Percentiles rank a stretch among this genome's conserved stretches.
These are phyloP conservation scores for Trichoderma endophyticum DNA, from an alignment of 2,329 filamentous ascomycete genomes.

Conservation along the genomic window DNA sequence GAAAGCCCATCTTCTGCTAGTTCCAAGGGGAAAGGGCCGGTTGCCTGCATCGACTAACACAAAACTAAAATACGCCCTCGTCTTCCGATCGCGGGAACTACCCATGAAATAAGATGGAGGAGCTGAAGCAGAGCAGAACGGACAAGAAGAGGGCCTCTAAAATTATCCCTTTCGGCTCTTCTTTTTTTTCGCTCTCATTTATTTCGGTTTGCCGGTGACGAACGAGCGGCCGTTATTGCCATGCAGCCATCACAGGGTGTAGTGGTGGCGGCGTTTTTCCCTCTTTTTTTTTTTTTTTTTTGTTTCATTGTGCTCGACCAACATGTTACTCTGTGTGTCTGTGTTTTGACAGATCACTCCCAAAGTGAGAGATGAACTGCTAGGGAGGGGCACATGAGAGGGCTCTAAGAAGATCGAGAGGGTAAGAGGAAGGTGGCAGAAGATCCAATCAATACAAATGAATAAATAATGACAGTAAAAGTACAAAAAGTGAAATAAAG, in stretches of 20 bases:
- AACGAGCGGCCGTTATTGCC: neutral
- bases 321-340: neutral
- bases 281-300: neutral
- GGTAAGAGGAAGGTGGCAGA: neutral
- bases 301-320: neutral
- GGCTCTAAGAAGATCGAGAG: neutral
- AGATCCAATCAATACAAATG: neutral
- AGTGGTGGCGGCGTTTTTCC: neutral
- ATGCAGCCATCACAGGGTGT: neutral
- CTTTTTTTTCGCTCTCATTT: neutral
- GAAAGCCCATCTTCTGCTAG: neutral
- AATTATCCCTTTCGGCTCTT: neutral
- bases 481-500: neutral
- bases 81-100: neutral
- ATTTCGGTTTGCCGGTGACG: neutral
- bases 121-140: neutral
- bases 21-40: slow-evolving; percentile 12
- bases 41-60: slow-evolving; percentile 11
- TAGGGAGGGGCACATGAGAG: neutral
- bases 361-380: neutral
- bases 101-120: neutral
- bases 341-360: neutral
- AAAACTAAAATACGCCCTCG: neutral
- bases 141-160: neutral
- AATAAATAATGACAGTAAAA: neutral